Percentiles rank a stretch among this genome's conserved stretches.
phyloP scores from a whole-genome alignment of 2,329 filamentous ascomycete genomes.

The Fusarium armeniacum region DNA sequence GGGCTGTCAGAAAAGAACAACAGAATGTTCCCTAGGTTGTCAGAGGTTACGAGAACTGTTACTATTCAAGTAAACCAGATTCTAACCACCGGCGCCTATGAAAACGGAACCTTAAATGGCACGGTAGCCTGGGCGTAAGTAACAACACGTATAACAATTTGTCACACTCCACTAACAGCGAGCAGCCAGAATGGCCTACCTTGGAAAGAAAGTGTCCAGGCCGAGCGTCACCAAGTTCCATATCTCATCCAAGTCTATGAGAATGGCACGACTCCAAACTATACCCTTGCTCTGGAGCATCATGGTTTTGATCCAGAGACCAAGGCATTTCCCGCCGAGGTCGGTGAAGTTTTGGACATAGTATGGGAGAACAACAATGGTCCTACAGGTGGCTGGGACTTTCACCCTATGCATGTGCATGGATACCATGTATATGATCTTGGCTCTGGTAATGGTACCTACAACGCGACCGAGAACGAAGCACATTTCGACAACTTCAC shows the following conservation, averaged over 20 bases:
- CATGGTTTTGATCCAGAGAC: slow-evolving; percentile 67
- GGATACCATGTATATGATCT: slow-evolving; percentile 35
- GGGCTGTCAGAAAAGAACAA: background rate
- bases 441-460: slow-evolving; percentile 29
- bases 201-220: slow-evolving; percentile 36
- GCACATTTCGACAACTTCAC: slow-evolving; percentile 29
- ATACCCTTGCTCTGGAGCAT: slow-evolving; percentile 63
- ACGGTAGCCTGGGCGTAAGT: slow-evolving; percentile 37
- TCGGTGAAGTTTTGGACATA: slow-evolving; percentile 70
- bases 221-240: slow-evolving; percentile 28
- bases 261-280: slow-evolving; percentile 59
- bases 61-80: slow-evolving; percentile 62
- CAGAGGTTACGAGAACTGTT: slow-evolving; percentile 65
- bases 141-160: rapidly evolving
- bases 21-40: slow-evolving; percentile 55
- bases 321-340: slow-evolving; percentile 64
- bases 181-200: slow-evolving; percentile 29
- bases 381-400: slow-evolving; percentile 50
- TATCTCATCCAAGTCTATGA: slow-evolving; percentile 39
- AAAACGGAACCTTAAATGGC: slow-evolving; percentile 35
- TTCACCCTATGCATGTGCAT: slow-evolving; percentile 33
- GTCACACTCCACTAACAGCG: background rate
- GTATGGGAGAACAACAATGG: slow-evolving; percentile 61
- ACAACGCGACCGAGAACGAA: slow-evolving; percentile 24
- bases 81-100: slow-evolving; percentile 51